Base-by-base conservation (phyloP, 2,329 filamentous ascomycete species). In the Cytospora piceae region DNA sequence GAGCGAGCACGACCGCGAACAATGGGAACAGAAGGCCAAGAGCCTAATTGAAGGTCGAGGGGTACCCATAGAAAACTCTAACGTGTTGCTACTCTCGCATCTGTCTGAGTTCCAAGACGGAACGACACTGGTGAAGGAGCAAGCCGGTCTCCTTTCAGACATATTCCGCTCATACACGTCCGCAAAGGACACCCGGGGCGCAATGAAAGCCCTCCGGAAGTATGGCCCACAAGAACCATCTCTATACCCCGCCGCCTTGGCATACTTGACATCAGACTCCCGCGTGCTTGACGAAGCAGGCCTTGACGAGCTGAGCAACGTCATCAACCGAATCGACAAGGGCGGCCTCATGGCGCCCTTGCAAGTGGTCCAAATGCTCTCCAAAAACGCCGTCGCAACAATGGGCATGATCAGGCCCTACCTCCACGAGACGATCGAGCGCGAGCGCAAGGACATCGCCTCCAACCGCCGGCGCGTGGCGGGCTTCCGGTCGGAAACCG, bases 361-460 rank as follows among this genome's bases (percentile, higher is more conserved):
- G 4, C 95, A 99, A 76, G 95, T 99, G 37, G 95, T 99, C 20
- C 94, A 99, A 77, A 95, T 94, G 0, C 85, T 99, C 0, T 81
- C 82, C n/a, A 81, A 85, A 56, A 77, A 82, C 75, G 65, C 79
- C 67, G 92, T 97, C 3, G 94, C 96, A 0, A 98, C 93, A 0
- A 97, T 99, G 92, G 95, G 94, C 59, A 93, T 98, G 85, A 90
- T 99, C 68, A 98, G 97, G 78, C 88, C 89, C 7, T 99, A 99
- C 77, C 87, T 99, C 2, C 87, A 91, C 69, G 88, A 91, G 58
- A 97, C 94, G 11, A 96, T 99, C 69, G 89, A 92, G 71, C 88
- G 92, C 59, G 95, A 99, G 78, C 87, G 93, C 31, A 89, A 88
- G 67, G 94, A 97, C 72, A 97, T 99, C 67, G 87, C 81, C 9